phyloP scores from a whole-genome alignment of 192 early-diverging fungal genomes.

The Chytriomyces hyalinus region DNA sequence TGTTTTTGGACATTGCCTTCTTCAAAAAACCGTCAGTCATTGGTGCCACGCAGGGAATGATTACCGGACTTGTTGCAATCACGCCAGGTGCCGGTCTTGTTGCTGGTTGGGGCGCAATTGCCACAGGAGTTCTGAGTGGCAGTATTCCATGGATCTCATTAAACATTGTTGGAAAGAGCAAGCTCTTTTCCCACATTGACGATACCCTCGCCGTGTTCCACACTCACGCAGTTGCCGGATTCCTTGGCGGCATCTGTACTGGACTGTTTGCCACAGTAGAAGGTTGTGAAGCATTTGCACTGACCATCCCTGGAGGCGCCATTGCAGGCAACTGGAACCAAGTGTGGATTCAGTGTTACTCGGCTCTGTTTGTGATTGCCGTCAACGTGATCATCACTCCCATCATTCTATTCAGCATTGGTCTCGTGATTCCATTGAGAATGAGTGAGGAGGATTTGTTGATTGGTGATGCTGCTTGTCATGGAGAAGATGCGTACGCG shows the following conservation, averaged over 20 bases:
- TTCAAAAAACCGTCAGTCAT: slow-evolving; percentile 77
- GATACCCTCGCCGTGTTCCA: background rate
- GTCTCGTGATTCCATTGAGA: slow-evolving; percentile 58
- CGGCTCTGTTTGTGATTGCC: slow-evolving; percentile 1
- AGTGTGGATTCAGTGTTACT: background rate
- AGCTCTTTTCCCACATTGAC: background rate
- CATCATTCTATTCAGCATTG: slow-evolving; percentile 59
- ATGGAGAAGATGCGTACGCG: slow-evolving; percentile 10
- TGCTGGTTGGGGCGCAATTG: background rate
- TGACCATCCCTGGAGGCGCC: slow-evolving; percentile 1
- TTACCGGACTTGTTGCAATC: background rate
- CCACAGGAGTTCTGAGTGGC: background rate
- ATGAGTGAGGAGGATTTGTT: slow-evolving; percentile 51
- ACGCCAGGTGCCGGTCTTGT: background rate
- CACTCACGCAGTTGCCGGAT: background rate
- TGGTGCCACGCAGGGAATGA: slow-evolving; percentile 75
- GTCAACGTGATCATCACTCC: slow-evolving; percentile 53
- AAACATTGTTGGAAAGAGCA: slow-evolving; percentile 11
- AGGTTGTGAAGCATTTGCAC: background rate
- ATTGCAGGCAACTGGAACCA: slow-evolving; percentile 18
- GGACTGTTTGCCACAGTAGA: background rate
- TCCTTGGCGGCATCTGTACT: background rate
- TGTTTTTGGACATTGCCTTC: slow-evolving; percentile 61
- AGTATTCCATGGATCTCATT: slow-evolving; percentile 21
- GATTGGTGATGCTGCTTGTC: slow-evolving; percentile 9